A percentile compares a stretch with the other conserved stretches of the same genome.
phyloP scores from a whole-genome alignment of 164 flowering plant species.

The Akebia trifoliata region DNA sequence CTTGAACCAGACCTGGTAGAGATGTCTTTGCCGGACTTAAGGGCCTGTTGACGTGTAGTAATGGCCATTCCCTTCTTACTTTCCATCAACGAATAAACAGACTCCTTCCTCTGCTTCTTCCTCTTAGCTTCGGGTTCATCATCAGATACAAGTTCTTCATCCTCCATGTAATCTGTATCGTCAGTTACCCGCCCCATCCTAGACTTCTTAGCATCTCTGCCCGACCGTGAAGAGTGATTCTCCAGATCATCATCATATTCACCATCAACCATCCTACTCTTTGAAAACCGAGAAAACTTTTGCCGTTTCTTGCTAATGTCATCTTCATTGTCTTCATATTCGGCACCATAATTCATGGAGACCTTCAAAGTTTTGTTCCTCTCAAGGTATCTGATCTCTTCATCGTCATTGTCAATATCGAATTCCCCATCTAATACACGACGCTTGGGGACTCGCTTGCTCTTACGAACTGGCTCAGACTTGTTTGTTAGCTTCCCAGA shows the following conservation, averaged over 20 bases:
- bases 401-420: slow-evolving; percentile 74
- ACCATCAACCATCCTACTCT: slow-evolving; percentile 19
- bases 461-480: slow-evolving; percentile 70
- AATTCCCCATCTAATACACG: slow-evolving; percentile 59
- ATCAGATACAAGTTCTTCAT: slow-evolving; percentile 48
- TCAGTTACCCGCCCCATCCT: slow-evolving; percentile 42
- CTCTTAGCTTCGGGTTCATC: slow-evolving; percentile 42
- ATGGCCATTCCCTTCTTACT: slow-evolving; percentile 66
- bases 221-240: slow-evolving; percentile 21
- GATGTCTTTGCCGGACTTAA: slow-evolving; percentile 69
- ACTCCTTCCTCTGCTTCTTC: slow-evolving; percentile 46
- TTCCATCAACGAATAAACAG: no score
- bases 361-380: slow-evolving; percentile 53
- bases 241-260: slow-evolving; percentile 22
- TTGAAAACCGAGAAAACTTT: slow-evolving; percentile 41
- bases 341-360: slow-evolving; percentile 14
- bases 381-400: slow-evolving; percentile 83
- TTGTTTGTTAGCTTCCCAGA: slow-evolving; percentile 44
- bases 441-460: slow-evolving; percentile 73
- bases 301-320: slow-evolving; percentile 45
- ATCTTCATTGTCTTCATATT: slow-evolving; percentile 42
- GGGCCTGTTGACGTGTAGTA: slow-evolving; percentile 92
- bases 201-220: slow-evolving; percentile 44
- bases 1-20: slow-evolving; percentile 42
- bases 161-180: slow-evolving; percentile 62